These are phyloP conservation scores for Adenanthera pavonina DNA, from an alignment of 306 rosid species.

Conservation along the genomic window DNA sequence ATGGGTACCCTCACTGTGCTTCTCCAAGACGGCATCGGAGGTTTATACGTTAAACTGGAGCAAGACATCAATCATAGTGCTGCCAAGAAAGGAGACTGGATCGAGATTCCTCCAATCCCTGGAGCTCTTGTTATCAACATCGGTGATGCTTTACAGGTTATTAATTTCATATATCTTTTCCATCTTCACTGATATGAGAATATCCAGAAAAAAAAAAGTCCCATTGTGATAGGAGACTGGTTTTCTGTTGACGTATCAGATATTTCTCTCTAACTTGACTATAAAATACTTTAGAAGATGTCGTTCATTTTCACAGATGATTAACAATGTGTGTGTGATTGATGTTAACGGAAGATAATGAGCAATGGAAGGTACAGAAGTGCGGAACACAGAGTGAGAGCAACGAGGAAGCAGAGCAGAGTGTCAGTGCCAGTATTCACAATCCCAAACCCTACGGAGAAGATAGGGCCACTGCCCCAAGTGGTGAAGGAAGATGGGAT, in stretches of 20 bases:
- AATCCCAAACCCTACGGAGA: conserved; percentile 39
- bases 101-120: conserved; percentile 61
- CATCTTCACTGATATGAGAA: too few relatives aligned
- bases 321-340: neutral
- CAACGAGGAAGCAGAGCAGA: conserved; percentile 56
- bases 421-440: conserved; percentile 64
- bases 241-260: too few relatives aligned
- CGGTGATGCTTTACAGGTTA: neutral
- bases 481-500: neutral
- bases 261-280: too few relatives aligned
- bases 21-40: conserved; percentile 68
- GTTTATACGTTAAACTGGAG: conserved; percentile 41
- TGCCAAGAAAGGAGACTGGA: conserved; percentile 52
- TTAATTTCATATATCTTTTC: too few relatives aligned
- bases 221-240: too few relatives aligned
- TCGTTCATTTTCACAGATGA: neutral
- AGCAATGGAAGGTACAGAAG: conserved; percentile 75
- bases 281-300: too few relatives aligned
- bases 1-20: conserved; percentile 65
- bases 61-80: conserved; percentile 12
- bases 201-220: too few relatives aligned
- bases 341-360: conserved; percentile 35
- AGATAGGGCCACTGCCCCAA: conserved; percentile 41
- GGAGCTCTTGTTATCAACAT: conserved; percentile 62
- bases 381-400: conserved; percentile 63